Conservation (phyloP, 1,284 basidiomycete species). For the Thelephora terrestris region DNA sequence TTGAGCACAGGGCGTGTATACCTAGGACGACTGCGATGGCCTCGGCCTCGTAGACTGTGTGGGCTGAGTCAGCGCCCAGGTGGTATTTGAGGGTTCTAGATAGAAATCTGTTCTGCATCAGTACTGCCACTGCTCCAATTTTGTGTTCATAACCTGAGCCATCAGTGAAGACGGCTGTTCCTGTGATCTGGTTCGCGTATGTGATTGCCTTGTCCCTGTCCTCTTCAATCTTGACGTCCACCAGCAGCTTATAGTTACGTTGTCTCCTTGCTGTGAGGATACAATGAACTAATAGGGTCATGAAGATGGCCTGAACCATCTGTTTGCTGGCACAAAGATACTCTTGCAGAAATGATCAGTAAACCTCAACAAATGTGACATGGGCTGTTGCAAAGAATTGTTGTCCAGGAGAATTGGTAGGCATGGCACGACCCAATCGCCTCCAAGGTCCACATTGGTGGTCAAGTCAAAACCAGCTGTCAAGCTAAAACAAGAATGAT, state of each 20-base stretch:
- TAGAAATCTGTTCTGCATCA: constrained; percentile 3
- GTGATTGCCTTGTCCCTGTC: constrained; percentile 7
- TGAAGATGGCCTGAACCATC: too few relatives aligned
- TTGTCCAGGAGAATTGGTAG: too few relatives aligned
- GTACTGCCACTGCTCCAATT: constrained; percentile 17
- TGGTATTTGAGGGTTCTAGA: constrained; percentile 9
- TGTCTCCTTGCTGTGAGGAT: constrained; percentile 8
- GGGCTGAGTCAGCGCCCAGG: constrained; percentile 14
- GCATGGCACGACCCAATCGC: too few relatives aligned
- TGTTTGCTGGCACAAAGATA: too few relatives aligned
- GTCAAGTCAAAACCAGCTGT: too few relatives aligned
- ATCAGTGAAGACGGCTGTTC: constrained; percentile 6
- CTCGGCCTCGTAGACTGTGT: constrained; percentile 25
- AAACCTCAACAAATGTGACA: too few relatives aligned
- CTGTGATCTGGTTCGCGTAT: neutral
- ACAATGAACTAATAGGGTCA: too few relatives aligned
- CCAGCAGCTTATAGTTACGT: constrained; percentile 8
- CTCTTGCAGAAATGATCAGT: too few relatives aligned
- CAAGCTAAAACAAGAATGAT: too few relatives aligned
- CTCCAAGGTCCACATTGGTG: too few relatives aligned
- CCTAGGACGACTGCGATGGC: constrained; percentile 13
- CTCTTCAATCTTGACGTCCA: constrained; percentile 1
- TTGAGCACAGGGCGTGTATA: constrained; percentile 7
- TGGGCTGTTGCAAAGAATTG: too few relatives aligned
- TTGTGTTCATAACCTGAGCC: constrained; percentile 12